A percentile compares a stretch with the other conserved stretches of the same genome.
phyloP scores from a whole-genome alignment of 129 eudicot genomes.

The Kitagawia praeruptora region DNA sequence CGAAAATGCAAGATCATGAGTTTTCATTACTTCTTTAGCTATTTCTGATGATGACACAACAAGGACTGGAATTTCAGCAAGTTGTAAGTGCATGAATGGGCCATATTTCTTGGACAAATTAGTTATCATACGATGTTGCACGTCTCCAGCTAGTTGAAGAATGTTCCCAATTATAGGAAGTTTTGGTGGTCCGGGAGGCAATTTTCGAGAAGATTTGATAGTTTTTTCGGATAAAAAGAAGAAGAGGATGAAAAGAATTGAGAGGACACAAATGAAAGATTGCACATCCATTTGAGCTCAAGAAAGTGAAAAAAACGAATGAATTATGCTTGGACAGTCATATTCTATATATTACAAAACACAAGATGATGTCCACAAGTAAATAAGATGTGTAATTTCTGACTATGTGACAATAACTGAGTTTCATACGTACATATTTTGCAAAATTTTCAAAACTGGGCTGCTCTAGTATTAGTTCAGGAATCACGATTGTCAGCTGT shows the following conservation, averaged over 20 bases:
- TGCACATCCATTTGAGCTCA: neutral
- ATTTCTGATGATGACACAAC: constrained; percentile 19
- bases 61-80: constrained; percentile 11
- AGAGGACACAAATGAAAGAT: neutral
- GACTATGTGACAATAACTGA: too few relatives aligned
- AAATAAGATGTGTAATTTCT: too few relatives aligned
- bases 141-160: constrained; percentile 4
- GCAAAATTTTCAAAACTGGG: too few relatives aligned
- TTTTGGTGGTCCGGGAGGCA: constrained; percentile 22
- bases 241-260: neutral
- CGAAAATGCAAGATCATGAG: constrained; percentile 19
- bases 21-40: constrained; percentile 25
- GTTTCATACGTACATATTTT: too few relatives aligned
- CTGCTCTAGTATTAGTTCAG: too few relatives aligned
- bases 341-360: too few relatives aligned
- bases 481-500: too few relatives aligned
- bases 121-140: neutral
- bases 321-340: neutral
- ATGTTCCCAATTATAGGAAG: constrained; percentile 24
- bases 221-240: neutral
- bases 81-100: constrained; percentile 20
- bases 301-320: neutral
- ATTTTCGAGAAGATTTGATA: neutral
- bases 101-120: constrained; percentile 2
- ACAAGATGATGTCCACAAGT: too few relatives aligned